phyloP scores from a whole-genome alignment of 225 moss, liverwort and hornwort genomes.

The Neckera pumila region DNA sequence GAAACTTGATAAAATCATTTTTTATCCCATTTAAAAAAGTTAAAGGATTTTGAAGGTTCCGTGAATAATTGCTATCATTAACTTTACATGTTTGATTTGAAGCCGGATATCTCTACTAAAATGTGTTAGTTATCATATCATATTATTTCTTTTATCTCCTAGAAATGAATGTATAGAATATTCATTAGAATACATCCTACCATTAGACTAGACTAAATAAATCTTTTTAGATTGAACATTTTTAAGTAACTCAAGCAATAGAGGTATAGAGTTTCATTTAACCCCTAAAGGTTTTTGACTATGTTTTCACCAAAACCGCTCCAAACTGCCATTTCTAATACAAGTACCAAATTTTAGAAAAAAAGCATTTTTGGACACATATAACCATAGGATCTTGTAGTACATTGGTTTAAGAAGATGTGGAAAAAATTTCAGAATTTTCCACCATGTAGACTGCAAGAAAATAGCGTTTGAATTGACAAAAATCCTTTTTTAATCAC shows the following conservation, averaged over 20 bases:
- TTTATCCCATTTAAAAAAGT: background rate
- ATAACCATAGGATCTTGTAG: too few relatives aligned
- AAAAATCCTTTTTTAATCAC: too few relatives aligned
- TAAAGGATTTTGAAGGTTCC: background rate
- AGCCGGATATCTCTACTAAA: background rate
- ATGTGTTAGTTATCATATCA: background rate
- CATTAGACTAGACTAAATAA: background rate
- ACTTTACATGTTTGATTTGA: background rate
- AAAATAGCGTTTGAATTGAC: too few relatives aligned
- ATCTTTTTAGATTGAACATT: background rate
- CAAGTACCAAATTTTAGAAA: too few relatives aligned
- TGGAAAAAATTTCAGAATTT: too few relatives aligned
- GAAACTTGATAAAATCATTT: fast-evolving
- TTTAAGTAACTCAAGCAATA: background rate
- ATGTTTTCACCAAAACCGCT: too few relatives aligned
- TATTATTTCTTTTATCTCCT: background rate
- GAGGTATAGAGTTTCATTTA: background rate
- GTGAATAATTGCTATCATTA: fast-evolving
- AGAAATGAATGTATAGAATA: background rate
- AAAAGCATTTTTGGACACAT: too few relatives aligned
- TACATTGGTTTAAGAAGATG: too few relatives aligned
- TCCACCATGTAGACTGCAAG: too few relatives aligned
- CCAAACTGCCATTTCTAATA: too few relatives aligned
- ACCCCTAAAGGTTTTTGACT: too few relatives aligned
- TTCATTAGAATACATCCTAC: background rate